phyloP scores from a whole-genome alignment of 2,329 filamentous ascomycete species.

The Xylariaceae sp. region DNA sequence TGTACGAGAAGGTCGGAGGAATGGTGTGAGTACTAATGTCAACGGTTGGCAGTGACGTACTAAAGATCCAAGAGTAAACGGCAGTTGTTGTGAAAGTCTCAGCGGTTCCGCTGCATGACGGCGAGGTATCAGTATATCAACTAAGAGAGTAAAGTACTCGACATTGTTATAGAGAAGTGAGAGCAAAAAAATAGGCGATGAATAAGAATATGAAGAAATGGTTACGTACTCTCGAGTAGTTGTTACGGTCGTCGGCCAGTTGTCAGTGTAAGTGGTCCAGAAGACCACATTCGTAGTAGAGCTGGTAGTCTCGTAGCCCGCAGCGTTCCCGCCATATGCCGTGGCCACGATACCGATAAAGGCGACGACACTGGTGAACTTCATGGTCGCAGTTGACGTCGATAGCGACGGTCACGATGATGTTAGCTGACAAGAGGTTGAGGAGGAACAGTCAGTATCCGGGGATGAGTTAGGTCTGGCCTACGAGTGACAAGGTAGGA shows the following conservation, averaged over 20 bases:
- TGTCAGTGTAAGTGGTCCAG: slow-evolving; percentile 15
- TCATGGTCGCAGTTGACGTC: slow-evolving; percentile 1
- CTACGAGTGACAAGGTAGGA: not conserved
- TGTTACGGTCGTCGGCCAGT: slow-evolving; percentile 16
- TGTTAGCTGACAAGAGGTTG: not conserved
- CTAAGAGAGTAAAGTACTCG: not conserved
- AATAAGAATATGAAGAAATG: not conserved
- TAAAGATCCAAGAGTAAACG: too few relatives aligned
- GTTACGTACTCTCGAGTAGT: slow-evolving; percentile 16
- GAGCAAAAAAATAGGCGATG: not conserved
- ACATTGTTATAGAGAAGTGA: too few relatives aligned
- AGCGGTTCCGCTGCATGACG: slow-evolving; percentile 7
- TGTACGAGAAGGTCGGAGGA: too few relatives aligned
- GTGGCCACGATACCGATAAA: slow-evolving; percentile 3
- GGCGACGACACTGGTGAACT: not conserved
- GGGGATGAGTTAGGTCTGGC: not conserved
- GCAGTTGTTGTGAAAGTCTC: slow-evolving; percentile 13
- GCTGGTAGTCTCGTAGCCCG: slow-evolving; percentile 17
- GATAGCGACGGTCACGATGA: not conserved
- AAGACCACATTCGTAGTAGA: not conserved
- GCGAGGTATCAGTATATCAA: not conserved
- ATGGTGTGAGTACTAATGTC: too few relatives aligned
- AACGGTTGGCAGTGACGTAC: too few relatives aligned
- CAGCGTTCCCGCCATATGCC: not conserved
- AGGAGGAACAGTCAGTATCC: not conserved